Base-by-base conservation (phyloP, 306 rosid genomes). In the Begonia loranthoides region DNA sequence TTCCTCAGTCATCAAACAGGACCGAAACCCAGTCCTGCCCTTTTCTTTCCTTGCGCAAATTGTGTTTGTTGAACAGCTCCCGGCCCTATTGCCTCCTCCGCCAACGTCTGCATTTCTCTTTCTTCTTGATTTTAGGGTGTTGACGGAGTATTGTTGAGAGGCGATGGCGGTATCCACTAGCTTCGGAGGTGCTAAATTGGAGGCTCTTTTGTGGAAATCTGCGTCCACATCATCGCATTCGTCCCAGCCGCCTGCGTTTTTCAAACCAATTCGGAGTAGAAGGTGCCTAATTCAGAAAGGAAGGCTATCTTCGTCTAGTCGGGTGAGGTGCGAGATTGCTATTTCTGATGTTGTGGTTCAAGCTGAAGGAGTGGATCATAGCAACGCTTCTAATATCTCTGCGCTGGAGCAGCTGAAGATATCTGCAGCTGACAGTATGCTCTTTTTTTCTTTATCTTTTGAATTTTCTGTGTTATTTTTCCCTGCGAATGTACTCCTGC, bases 381-480 rank as follows among this genome's bases (percentile, higher is more conserved):
- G 13, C 12, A 70, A 46, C 41, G 55, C 49, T 49, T 68, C 47
- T 45, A 60, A 59, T 50, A 28, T 82, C 57, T 86, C 99, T 15
- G 77, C 95, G 67, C 99, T 90, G 41, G 86, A 86, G 66, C 99
- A 66, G 70, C 95, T 86, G 62, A 90, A 90, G 70, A 65, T 92
- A 61, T 85, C 92, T 60, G 86, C 88, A 12, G 80, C 76, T 71
- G 95, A 82, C 68, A 80, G 99, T 90, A 73, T 5, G 80, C 59
- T 9, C 33, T 38, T 51, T 3, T 55, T 41, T 1, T 5, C 28
- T 12, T 54, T 49, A 57, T 0, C 41, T 55, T 55, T 13, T 45
- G 36, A 28, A n/a, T 40, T 17, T 14, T 24, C 44, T 9, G 46
- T 65, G 63, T 64, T 66, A 0, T 28, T 28, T 28, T 28, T 19